Evolutionary conservation across 768 basidiomycete species (phyloP), one percentile per base, ranked within the genome.

Genomic region (Lactarius deliciosus): DNA sequence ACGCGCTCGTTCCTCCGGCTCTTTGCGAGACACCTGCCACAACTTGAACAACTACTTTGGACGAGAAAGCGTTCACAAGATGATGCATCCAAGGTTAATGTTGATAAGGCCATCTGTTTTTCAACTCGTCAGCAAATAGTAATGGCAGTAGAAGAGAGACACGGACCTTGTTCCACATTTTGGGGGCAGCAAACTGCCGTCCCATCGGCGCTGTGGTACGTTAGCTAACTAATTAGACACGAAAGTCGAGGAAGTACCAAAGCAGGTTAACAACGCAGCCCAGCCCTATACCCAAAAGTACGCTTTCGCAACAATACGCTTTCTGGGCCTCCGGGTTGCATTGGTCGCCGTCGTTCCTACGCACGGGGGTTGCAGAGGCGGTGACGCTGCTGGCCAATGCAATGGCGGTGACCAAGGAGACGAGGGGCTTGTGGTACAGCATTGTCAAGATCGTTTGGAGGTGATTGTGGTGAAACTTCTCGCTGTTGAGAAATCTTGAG

Each of bases 391-490:
- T 30, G 3, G 50, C 25, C 8, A 43, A 32, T 6, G 50, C 61
- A 0, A 62, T 8, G 2, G 8, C 61, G 10, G 63, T 43, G 22
- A 64, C 9, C 16, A 64, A 28, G 40, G 63, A 64, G 18, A 59
- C 3, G 45, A 64, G 25, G 13, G 34, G 34, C 2, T 64, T 64
- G 56, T 36, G 15, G 43, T 53, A n/a, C 18, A 58, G 28, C 63
- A 64, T 64, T 22, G 25, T 64, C 7, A 28, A 58, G 34, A 58
- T 7, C 36, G 13, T 56, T 47, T 38, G 45, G 9, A 38, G 25
- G 25, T 6, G 36, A 22, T 38, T 32, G 34, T 25, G 25, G 20
- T 63, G 63, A 41, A 50, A 25, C 25, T 64, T 34, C 18, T 15
- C 47, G 45, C 38, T 59, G 57, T 47, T 20, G n/a, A 25, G 57